Base-by-base conservation (phyloP, 2,329 filamentous ascomycete species). In the Tolypocladium amazonense region DNA sequence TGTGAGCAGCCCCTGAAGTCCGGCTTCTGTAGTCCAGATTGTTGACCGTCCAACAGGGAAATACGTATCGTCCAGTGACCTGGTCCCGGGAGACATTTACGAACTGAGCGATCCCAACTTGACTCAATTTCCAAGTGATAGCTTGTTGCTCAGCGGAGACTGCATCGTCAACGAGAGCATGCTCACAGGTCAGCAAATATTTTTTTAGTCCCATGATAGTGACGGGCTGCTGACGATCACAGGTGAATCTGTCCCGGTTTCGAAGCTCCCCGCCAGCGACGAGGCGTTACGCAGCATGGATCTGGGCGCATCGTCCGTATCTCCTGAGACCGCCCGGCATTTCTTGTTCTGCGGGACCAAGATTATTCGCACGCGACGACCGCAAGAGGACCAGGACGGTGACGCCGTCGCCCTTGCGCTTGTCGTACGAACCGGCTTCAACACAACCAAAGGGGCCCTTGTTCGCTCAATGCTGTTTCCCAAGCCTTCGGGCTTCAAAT, bases 121-220 rank as follows among this genome's bases (percentile, higher is more conserved):
- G 33, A 84, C 84, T 4, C 90, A 96, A 66, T 89, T 97, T 63
- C 94, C 94, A 0, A 94, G 90, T 68, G 94, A 99, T 72, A 96
- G 93, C 72, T 77, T 99, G 39, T 77, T 99, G 7, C 81, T 99
- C 0, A 90, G 90, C 58, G 95, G 94, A 47, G 95, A 99, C 74
- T 97, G 92, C 69, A 97, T 99, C 63, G 92, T 99, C 65, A 99
- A 99, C 69, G 94, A 99, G 75, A 97, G 94, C 75, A 99, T 99
- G 94, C 83, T 99, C 41, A 99, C 94, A 45, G 74, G 74, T 74
- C 65, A 58, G 65, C n/a, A 5, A 20, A 37, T 18, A 35, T 4
- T 20, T 9, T 3, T 9, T 15, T 38, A n/a, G 14, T 3, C 30
- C 11, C 5, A 27, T 6, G 5, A 18, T 18, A n/a, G 35, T 11